Evolutionary conservation across 2,329 filamentous ascomycete species (phyloP), one percentile per base, ranked within the genome.

Genomic region (Aspergillus aculeatinus): DNA sequence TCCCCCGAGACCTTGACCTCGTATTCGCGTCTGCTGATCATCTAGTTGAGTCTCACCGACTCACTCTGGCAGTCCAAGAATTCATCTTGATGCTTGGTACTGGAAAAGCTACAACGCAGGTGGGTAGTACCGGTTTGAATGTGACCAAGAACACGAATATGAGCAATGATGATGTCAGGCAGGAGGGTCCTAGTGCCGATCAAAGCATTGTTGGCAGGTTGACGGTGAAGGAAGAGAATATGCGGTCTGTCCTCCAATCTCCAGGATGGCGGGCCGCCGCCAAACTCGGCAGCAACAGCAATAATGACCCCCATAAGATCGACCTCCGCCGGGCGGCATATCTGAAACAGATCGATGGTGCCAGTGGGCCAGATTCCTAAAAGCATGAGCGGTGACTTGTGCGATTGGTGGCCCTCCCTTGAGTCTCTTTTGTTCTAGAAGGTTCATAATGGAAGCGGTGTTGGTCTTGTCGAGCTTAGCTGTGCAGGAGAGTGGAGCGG

Each of bases 341-440:
- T 48, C 53, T 55, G 53, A 55, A 55, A 55, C 53, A 29, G 27
- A 47, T 55, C 53, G 53, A 47, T 27, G 48, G 48, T 31, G 53
- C 42, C 44, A 27, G 42, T 55, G 42, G 48, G 44, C 42, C 42
- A 31, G 33, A 47, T 29, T 27, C 16, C 51, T 55, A n/a, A n/a
- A 19, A 48, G 48, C 48, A 16, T 4, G 19, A 44, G 52, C 42
- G n/a, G 52, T 35, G 27, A 25, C 10, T 12, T n/a, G 4, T 31
- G 39, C 19, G 19, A 47, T n/a, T 48, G 25, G 27, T 21, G 25
- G 53, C 53, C 27, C 27, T 14, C 42, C 53, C 19, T 31, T 21
- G 19, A 25, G 51, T 23, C 31, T 52, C 51, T 52, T 1, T n/a
- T 6, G 27, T 39, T 39, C 51, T 25, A 25, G 51, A 53, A 53